Base-by-base conservation (phyloP, 805 yeast genomes). In the Tetrapisispora pingtungensis region DNA sequence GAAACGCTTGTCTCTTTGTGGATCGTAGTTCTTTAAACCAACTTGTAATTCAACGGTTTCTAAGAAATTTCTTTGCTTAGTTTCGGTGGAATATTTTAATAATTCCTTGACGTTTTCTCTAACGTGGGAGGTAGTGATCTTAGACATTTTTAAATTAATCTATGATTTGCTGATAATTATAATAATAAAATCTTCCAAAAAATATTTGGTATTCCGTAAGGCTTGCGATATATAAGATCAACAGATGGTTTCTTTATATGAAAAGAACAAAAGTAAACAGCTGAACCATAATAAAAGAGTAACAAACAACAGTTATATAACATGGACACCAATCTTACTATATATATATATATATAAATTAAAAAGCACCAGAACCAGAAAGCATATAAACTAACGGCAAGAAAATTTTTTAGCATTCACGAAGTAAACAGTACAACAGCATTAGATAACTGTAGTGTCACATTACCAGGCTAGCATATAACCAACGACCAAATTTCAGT, bases 1-100 rank as follows among this genome's bases (percentile, higher is more conserved):
- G 97, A 93, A 93, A 88, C 99, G 97, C 89, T 93, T 93, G 78
- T 93, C 99, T 86, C 98, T 89, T 81, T 93, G 98, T 71, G 99
- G 97, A 74, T 93, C 99, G 77, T 93, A 93, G 95, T 93, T 93
- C 89, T 93, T 93, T 66, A 93, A 82, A 75, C 98, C 98, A 69
- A 93, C 95, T 80, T 93, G 98, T 71, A 93, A 81, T 80, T 93
- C 99, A 67, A 93, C 89, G 74, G 99, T 90, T 84, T 93, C 99
- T 76, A 90, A 84, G 80, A 93, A 93, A 95, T 93, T 93, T 84
- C 99, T 89, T 96, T 93, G 90, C 86, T 93, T 93, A 77, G 90
- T 83, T 74, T 84, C 93, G 71, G 70, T 79, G 65, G 97, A 87
- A 81, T 71, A 80, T 69, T 81, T 83, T 72, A 93, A 77, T 68